phyloP scores from a whole-genome alignment of 2,329 filamentous ascomycete species.

The Fusarium buxicola region DNA sequence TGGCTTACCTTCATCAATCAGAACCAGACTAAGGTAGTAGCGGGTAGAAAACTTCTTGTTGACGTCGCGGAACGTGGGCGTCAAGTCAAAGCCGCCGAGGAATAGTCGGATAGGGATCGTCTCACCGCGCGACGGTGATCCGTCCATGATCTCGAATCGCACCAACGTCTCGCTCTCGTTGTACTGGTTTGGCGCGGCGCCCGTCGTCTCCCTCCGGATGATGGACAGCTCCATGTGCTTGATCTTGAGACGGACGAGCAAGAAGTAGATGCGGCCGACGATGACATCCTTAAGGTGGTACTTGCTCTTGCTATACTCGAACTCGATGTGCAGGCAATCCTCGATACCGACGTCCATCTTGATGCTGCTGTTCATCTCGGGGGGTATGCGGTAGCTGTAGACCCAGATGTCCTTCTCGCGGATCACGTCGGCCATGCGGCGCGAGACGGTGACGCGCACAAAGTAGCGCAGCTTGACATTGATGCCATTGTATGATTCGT shows the following conservation, averaged over 20 bases:
- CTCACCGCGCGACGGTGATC: slow-evolving; percentile 92
- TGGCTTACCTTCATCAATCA: slow-evolving; percentile 88
- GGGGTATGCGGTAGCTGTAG: slow-evolving; percentile 97
- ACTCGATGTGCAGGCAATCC: slow-evolving; percentile 98
- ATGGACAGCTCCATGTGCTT: slow-evolving; percentile 99
- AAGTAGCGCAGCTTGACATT: slow-evolving; percentile 99
- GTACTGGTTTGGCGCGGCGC: slow-evolving; percentile 97
- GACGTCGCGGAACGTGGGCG: slow-evolving; percentile 97
- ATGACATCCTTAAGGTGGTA: slow-evolving; percentile 99
- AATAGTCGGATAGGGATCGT: slow-evolving; percentile 98
- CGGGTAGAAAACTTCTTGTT: slow-evolving; percentile 99
- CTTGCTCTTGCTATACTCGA: slow-evolving; percentile 99
- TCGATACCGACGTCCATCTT: slow-evolving; percentile 99
- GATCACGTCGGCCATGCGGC: slow-evolving; percentile 97
- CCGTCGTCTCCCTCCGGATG: slow-evolving; percentile 95
- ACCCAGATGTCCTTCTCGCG: slow-evolving; percentile 99
- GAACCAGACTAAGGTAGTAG: slow-evolving; percentile 95
- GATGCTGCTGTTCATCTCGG: slow-evolving; percentile 97
- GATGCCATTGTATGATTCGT: slow-evolving; percentile 99
- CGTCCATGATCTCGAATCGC: slow-evolving; percentile 99
- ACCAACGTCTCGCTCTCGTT: slow-evolving; percentile 99
- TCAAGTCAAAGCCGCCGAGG: slow-evolving; percentile 96
- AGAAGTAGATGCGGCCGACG: slow-evolving; percentile 97
- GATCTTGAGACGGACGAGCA: slow-evolving; percentile 97
- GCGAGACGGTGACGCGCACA: slow-evolving; percentile 93